phyloP scores from a whole-genome alignment of 2,329 filamentous ascomycete species.

The Aspergillus sp. region DNA sequence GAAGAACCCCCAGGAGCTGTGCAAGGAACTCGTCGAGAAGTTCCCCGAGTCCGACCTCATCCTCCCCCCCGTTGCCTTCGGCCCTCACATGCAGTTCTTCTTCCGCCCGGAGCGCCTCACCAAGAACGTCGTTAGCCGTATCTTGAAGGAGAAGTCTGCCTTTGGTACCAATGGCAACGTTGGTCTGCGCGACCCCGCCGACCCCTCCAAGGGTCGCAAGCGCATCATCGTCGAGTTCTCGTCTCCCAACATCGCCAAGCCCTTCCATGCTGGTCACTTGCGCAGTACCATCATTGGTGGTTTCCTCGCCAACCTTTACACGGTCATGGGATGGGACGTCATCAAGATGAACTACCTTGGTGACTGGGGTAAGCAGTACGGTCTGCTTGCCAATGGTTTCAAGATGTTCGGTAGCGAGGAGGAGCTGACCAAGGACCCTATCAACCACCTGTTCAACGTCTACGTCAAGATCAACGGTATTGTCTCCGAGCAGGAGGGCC shows the following conservation, averaged over 20 bases:
- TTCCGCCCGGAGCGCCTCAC: slow-evolving; percentile 62
- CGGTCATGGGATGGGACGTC: slow-evolving; percentile 63
- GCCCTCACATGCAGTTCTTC: slow-evolving; percentile 66
- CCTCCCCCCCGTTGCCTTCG: slow-evolving; percentile 56
- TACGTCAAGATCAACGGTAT: slow-evolving; percentile 66
- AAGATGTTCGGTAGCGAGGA: slow-evolving; percentile 64
- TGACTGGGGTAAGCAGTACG: slow-evolving; percentile 70
- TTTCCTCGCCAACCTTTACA: slow-evolving; percentile 64
- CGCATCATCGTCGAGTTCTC: slow-evolving; percentile 67
- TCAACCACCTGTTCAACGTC: slow-evolving; percentile 66
- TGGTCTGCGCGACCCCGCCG: slow-evolving; percentile 60
- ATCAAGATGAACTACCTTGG: slow-evolving; percentile 67
- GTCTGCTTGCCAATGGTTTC: slow-evolving; percentile 64
- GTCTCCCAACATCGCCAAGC: slow-evolving; percentile 68
- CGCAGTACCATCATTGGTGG: slow-evolving; percentile 69
- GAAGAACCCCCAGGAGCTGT: slow-evolving; percentile 61
- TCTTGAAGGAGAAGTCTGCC: slow-evolving; percentile 56
- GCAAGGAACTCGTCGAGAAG: slow-evolving; percentile 57
- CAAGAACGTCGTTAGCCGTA: slow-evolving; percentile 59
- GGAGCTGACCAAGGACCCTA: slow-evolving; percentile 61
- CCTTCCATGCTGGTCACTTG: slow-evolving; percentile 67
- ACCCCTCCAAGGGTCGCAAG: slow-evolving; percentile 59
- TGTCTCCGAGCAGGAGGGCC: slow-evolving; percentile 58
- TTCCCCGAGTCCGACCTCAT: slow-evolving; percentile 63
- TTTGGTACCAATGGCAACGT: slow-evolving; percentile 64